Evolutionary conservation across 2,329 filamentous ascomycete genomes (phyloP), one percentile per base, ranked within the genome.

Genomic region (Botrytis aclada): DNA sequence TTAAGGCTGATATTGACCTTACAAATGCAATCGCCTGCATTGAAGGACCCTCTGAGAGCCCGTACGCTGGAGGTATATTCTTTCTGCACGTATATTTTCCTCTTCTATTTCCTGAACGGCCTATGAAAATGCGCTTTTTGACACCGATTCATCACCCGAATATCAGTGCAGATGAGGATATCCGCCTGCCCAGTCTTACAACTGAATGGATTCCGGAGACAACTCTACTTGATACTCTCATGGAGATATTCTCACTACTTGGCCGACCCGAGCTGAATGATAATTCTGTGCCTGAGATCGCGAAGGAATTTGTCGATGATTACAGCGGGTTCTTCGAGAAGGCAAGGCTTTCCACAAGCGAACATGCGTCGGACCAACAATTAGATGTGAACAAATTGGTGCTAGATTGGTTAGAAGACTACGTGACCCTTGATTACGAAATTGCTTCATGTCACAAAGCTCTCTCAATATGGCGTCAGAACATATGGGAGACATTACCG

Each of bases 61-160:
- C 66, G 16, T 69, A 69, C 18, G 51, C 51, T 5, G 51, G 51
- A 12, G 66, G 37, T 16, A 60, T 60, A 25, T 69, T 69, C 66
- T 69, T 54, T 39, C 12, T 69, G 12, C 66, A 69, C 25, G 34
- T 69, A 10, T 43, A 25, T 12, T 69, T 58, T n/a, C 66, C 66
- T 8, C 1, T 6, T 20, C 3, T 4, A 18, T 69, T 34, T n/a
- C 66, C 66, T 5, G 4, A 9, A 18, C 3, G 12, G 8, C 34
- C 66, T 32, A 41, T 60, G 37, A 34, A 58, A 20, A 16, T 69
- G 37, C 66, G 47, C 12, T 69, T 69, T 14, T 60, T 69, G 7
- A 69, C 66, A 18, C 20, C n/a, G 7, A 58, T 60, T 7, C 32
- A 60, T 37, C 51, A 69, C 34, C 66, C 51, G 10, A 37, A 39